Percentiles rank a stretch among this genome's conserved stretches.
Conservation (phyloP, 192 early-diverging fungal genomes). For the Backusella luteola region DNA sequence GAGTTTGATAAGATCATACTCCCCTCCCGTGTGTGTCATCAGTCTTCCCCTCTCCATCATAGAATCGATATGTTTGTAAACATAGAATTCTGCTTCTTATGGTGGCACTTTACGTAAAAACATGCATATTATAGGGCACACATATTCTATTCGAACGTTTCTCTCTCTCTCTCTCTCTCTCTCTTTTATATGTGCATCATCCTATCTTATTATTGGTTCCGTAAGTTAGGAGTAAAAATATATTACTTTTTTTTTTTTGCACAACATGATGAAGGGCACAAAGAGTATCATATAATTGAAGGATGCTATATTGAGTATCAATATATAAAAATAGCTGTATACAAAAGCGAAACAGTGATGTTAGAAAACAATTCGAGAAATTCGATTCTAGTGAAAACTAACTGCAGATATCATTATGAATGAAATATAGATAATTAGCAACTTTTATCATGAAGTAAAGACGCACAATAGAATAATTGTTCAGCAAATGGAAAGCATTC, state of each 20-base stretch:
- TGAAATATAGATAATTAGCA: too few relatives aligned
- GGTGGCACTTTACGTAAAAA: neutral
- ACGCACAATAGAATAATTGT: too few relatives aligned
- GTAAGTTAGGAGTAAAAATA: neutral
- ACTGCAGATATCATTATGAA: too few relatives aligned
- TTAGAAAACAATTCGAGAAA: neutral
- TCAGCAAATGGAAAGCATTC: too few relatives aligned
- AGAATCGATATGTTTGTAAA: neutral
- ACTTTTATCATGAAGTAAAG: too few relatives aligned
- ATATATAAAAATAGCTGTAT: neutral
- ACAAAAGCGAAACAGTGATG: neutral
- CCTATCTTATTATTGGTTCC: neutral
- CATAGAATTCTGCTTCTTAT: neutral
- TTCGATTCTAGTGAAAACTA: neutral
- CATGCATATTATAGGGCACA: neutral
- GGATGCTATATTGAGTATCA: neutral
- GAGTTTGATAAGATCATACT: neutral
- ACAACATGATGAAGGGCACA: neutral
- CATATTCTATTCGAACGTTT: too few relatives aligned
- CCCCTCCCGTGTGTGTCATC: neutral
- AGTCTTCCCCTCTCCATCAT: neutral
- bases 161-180: too few relatives aligned
- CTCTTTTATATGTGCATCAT: too few relatives aligned
- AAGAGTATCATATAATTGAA: neutral
- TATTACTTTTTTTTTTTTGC: neutral